These are phyloP conservation scores for Hemileccinum impolitum DNA, from an alignment of 768 basidiomycete species.

Conservation along the genomic window DNA sequence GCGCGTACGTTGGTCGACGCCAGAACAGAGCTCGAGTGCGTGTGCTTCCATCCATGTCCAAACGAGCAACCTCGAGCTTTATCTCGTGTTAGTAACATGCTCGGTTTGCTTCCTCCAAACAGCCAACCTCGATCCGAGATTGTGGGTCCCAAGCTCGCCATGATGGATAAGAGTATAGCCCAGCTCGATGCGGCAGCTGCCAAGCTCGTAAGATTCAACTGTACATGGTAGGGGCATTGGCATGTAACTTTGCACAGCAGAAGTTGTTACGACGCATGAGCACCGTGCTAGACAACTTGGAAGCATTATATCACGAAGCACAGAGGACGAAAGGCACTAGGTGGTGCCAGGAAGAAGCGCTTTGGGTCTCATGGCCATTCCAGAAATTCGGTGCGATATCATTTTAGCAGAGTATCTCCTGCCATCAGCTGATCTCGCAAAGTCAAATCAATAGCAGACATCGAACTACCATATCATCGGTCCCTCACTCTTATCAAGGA, in stretches of 20 bases:
- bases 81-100: conserved; percentile 49
- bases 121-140: conserved; percentile 55
- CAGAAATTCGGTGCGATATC: conserved; percentile 64
- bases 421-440: conserved; percentile 1
- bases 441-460: conserved; percentile 55
- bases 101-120: conserved; percentile 50
- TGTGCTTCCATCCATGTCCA: conserved; percentile 6
- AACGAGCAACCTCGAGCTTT: neutral
- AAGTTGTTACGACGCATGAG: conserved; percentile 71
- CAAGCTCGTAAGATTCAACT: conserved; percentile 57
- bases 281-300: conserved; percentile 58
- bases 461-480: conserved; percentile 65
- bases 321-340: conserved; percentile 66
- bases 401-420: neutral
- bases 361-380: conserved; percentile 82
- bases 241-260: conserved; percentile 40
- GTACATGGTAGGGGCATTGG: neutral
- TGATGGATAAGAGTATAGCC: conserved; percentile 64
- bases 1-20: conserved; percentile 68
- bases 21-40: conserved; percentile 83
- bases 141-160: conserved; percentile 59
- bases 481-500: conserved; percentile 56
- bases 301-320: conserved; percentile 63
- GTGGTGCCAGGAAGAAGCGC: conserved; percentile 67
- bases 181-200: conserved; percentile 55